Base-by-base conservation (phyloP, 345 rosid species). In the Moricandia arvensis region DNA sequence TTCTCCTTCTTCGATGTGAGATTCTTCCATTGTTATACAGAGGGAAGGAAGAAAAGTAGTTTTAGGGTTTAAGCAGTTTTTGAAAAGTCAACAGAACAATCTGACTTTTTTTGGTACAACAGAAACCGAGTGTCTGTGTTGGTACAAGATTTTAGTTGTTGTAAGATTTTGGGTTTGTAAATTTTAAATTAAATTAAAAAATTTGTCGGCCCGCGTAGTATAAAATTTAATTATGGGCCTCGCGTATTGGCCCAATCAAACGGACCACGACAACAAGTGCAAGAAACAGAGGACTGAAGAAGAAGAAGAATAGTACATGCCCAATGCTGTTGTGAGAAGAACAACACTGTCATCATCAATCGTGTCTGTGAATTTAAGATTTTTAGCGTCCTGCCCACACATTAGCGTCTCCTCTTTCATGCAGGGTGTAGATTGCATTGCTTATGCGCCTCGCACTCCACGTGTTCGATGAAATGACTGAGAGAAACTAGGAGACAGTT, bases 1-100 rank as follows among this genome's bases (percentile, higher is more conserved):
- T 61, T 87, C 93, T 47, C 72, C 85, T 70, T 84, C 90, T 75
- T 87, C 93, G 34, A 77, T 75, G 34, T 78, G 85, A 78, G 84
- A 12, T 51, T 76, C 86, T 43, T 81, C 85, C 90, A 85, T 89
- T 69, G 75, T 78, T 47, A 51, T 68, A 60, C 68, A 59, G 26
- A 5, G 55, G 8, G 11, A 49, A 3, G 7, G 17, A 43, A 71
- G 65, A 3, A 26, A 1, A 55, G 12, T 2, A 0, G 26, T 24
- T 53, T 62, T 78, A 72, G 81, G 81, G 81, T 78, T 77, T 78
- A 72, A 34, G 81, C 76, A 38, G 45, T 38, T 38, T 3, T 11
- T 38, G 5, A 38, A 38, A 35, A 35, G 41, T 10, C 41, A 35
- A 35, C 41, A 35, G 41, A 35, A 35, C 0, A 35, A 35, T 35